phyloP scores from a whole-genome alignment of 2,329 filamentous ascomycete species.

The Fusarium ramigenum region DNA sequence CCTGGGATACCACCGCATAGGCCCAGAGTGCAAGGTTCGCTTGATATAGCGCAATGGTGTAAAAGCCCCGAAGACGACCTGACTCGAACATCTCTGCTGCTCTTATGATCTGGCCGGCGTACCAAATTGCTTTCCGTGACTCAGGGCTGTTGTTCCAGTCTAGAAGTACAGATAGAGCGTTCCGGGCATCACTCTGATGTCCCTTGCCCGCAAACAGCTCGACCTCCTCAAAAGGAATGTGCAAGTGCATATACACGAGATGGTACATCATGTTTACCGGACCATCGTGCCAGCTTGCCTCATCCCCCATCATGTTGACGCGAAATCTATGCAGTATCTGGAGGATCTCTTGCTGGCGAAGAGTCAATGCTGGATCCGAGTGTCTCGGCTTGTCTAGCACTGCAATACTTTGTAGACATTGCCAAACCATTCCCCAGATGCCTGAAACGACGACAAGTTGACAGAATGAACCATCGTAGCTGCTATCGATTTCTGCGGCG shows the following conservation, averaged over 20 bases:
- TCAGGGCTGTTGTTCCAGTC: not conserved
- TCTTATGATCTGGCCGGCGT: not conserved
- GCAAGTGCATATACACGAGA: not conserved
- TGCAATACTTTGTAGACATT: not conserved
- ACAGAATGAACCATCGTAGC: not conserved
- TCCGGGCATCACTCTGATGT: not conserved
- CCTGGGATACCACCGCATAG: not conserved
- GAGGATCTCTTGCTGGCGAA: not conserved
- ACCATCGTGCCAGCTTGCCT: not conserved
- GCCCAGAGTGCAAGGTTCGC: not conserved
- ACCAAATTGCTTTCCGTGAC: not conserved
- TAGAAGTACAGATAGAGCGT: not conserved
- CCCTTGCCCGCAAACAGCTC: not conserved
- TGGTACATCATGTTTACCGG: not conserved
- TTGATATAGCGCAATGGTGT: not conserved
- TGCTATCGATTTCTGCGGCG: not conserved
- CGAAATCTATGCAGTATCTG: not conserved
- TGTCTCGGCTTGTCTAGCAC: not conserved
- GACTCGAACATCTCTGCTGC: not conserved
- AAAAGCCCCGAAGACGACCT: not conserved
- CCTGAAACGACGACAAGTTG: not conserved
- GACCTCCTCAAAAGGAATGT: not conserved
- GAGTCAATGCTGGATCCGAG: not conserved
- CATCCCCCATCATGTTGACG: not conserved
- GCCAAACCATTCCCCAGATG: conserved; percentile 3